Percentiles rank a stretch among this genome's conserved stretches.
These are phyloP conservation scores for Alliaria petiolata DNA, from an alignment of 345 rosid species.

Conservation along the genomic window DNA sequence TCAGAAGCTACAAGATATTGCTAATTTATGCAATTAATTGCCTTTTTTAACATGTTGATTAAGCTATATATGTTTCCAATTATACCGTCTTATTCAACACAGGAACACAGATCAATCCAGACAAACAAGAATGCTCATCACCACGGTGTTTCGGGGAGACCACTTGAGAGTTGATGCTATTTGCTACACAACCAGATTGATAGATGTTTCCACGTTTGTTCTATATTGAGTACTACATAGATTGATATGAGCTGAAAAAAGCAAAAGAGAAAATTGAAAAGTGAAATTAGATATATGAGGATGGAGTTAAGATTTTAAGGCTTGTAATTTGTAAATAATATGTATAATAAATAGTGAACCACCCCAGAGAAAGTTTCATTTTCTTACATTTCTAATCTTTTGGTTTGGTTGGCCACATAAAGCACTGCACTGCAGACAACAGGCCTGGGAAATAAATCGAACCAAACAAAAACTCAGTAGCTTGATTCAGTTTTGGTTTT, in stretches of 20 bases:
- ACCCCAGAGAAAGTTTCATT: neutral
- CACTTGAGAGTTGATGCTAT: slow-evolving; percentile 20
- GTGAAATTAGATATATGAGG: slow-evolving; percentile 4
- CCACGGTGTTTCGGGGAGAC: slow-evolving; percentile 1
- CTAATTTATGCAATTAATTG: neutral
- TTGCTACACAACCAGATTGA: neutral
- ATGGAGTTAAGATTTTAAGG: neutral
- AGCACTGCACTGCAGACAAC: too few relatives aligned
- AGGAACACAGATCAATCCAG: slow-evolving; percentile 33
- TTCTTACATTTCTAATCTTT: neutral
- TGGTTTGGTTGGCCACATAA: neutral
- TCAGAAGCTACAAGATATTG: neutral
- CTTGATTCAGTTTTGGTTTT: neutral
- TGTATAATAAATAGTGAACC: neutral
- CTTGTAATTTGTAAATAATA: slow-evolving; percentile 23
- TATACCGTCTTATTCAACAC: neutral
- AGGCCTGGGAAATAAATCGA: too few relatives aligned
- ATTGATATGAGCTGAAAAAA: neutral
- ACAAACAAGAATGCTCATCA: slow-evolving; percentile 16
- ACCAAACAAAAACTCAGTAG: neutral
- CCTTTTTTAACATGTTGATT: neutral
- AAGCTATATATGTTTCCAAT: neutral
- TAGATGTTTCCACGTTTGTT: slow-evolving; percentile 19
- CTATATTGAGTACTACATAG: neutral
- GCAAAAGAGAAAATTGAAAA: neutral